Evolutionary conservation across 768 basidiomycete species (phyloP).

Genomic region (Roridomyces roridus): DNA sequence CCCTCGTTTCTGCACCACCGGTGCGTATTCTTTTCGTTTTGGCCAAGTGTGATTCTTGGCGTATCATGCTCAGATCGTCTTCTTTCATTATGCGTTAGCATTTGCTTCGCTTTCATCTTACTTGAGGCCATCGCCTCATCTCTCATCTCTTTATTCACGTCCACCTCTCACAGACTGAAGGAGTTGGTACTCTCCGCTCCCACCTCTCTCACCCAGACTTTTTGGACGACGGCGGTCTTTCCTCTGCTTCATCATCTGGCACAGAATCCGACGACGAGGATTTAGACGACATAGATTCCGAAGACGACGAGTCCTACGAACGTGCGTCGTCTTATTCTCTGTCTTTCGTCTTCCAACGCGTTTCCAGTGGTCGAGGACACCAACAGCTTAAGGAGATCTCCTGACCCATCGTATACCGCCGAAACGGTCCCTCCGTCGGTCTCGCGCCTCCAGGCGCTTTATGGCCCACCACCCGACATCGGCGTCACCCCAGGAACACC

Average conservation of each 20-base stretch:
- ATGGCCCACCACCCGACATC: slow-evolving; percentile 13
- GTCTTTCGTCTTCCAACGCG: neutral
- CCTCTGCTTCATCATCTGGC: slow-evolving; percentile 43
- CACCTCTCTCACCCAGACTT: slow-evolving; percentile 58
- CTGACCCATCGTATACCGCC: neutral
- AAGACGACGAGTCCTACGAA: slow-evolving; percentile 31
- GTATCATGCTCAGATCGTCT: neutral
- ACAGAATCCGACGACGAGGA: slow-evolving; percentile 32
- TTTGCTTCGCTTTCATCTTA: neutral
- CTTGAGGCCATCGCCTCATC: neutral
- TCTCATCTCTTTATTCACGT: neutral
- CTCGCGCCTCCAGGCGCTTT: slow-evolving; percentile 13
- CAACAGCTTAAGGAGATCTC: neutral
- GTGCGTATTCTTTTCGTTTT: slow-evolving; percentile 47
- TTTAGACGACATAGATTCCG: slow-evolving; percentile 25
- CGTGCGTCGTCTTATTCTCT: slow-evolving; percentile 11
- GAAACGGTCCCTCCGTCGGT: slow-evolving; percentile 1
- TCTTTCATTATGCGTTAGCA: neutral
- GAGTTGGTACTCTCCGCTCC: slow-evolving; percentile 83
- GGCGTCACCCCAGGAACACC: slow-evolving; percentile 16
- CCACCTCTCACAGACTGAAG: slow-evolving; percentile 66
- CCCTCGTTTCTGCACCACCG: slow-evolving; percentile 78
- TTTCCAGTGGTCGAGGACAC: neutral
- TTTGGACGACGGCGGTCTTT: slow-evolving; percentile 82
- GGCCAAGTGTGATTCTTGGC: neutral